Base-by-base conservation (phyloP, 2,329 filamentous ascomycete genomes). In the Atkinsonella hypoxylon region DNA sequence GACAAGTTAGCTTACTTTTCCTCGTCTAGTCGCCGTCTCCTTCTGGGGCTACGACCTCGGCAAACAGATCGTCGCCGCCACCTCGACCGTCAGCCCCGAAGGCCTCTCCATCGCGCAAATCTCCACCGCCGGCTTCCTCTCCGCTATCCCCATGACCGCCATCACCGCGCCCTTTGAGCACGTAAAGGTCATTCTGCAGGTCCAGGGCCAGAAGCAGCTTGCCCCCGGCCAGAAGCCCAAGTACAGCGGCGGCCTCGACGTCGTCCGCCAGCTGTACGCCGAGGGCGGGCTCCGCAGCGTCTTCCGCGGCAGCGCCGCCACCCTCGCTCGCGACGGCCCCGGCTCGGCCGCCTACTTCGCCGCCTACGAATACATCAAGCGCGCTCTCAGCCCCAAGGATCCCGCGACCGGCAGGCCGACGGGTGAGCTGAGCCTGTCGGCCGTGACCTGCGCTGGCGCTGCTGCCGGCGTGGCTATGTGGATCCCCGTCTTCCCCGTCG, bases 101-200 rank as follows among this genome's bases (percentile, higher is more conserved):
- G 81, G 88, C 67, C 88, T 87, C 71, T 82, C 83, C 53, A 89
- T 96, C 63, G 85, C 76, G 42, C 93, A 98, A 69, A 83, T 94
- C 70, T 93, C 88, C 34, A 80, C 88, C 36, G 93, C 93, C 13
- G 93, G 93, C 56, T 96, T 96, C 81, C 94, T 98, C 79, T 95
- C 88, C 64, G 93, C 93, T 54, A 86, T 98, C 53, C 93, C 93
- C 62, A 95, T 95, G 89, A 98, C 93, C 4, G 71, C 88, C 69
- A 96, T 98, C 73, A 97, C 93, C n/a, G 93, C 93, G 4, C 93
- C 93, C 54, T 97, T 98, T 67, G 93, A 98, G 77, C 91, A 93
- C 63, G 89, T 98, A 60, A 98, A 98, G 72, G 91, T 98, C 51
- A 89, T 98, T 56, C 83, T 98, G 1, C 93, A 98, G 69, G 94